These are phyloP conservation scores for Strobilomyces echinocephalus DNA, from an alignment of 768 basidiomycete species.

Conservation along the genomic window DNA sequence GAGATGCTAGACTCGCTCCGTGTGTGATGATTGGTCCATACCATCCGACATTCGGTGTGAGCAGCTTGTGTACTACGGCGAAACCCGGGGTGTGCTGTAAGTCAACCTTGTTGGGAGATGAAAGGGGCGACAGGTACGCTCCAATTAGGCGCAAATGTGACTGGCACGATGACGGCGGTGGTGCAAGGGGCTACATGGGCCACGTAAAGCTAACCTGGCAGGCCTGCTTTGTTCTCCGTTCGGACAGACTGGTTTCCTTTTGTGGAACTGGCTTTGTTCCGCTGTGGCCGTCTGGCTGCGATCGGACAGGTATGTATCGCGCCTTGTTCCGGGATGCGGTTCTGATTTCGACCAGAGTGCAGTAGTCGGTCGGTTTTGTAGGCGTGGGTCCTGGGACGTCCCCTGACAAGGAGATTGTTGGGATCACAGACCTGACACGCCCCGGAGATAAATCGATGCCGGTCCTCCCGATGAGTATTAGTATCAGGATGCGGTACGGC, in stretches of 20 bases:
- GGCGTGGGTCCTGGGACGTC: not conserved
- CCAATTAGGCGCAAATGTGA: no score
- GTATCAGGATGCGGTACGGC: slow-evolving; percentile 8
- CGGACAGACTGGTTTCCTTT: not conserved
- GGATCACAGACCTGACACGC: slow-evolving; percentile 13
- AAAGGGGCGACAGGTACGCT: no score
- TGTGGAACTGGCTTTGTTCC: not conserved
- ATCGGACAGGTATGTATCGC: not conserved
- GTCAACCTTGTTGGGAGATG: not conserved
- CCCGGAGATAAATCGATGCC: slow-evolving; percentile 5
- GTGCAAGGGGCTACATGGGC: no score
- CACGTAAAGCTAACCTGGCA: no score
- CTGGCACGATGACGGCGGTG: no score
- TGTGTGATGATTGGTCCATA: not conserved
- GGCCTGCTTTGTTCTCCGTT: not conserved
- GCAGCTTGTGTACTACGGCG: not conserved
- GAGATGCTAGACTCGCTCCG: not conserved
- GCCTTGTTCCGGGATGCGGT: not conserved
- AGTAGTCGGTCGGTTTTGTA: not conserved
- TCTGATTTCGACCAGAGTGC: not conserved
- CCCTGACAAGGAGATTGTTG: not conserved
- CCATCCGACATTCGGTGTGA: not conserved
- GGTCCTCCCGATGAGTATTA: slow-evolving; percentile 15
- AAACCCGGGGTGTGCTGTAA: no score
- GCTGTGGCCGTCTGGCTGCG: not conserved